Percentiles rank a stretch among this genome's conserved stretches.
phyloP scores from a whole-genome alignment of 2,329 filamentous ascomycete species.

The Talaromyces sp. region DNA sequence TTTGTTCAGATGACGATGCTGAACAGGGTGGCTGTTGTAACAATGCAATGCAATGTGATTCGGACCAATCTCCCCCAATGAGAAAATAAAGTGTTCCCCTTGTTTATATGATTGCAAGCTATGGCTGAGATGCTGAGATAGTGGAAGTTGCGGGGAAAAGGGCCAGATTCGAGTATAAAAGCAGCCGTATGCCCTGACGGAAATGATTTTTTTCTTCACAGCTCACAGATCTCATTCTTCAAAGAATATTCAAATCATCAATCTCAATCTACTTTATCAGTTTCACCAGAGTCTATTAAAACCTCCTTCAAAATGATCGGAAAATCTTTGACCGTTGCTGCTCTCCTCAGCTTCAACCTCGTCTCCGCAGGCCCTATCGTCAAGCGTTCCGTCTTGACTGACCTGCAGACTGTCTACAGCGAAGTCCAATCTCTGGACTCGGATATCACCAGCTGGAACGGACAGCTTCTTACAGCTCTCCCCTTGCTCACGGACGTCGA shows the following conservation, averaged over 20 bases:
- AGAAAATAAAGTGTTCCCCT: not conserved
- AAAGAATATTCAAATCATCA: not conserved
- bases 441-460: slow-evolving; percentile 13
- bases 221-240: not conserved
- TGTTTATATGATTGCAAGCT: not conserved
- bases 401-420: slow-evolving; percentile 11
- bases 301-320: slow-evolving; percentile 6
- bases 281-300: not conserved
- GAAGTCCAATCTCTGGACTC: not conserved
- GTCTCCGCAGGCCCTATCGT: slow-evolving; percentile 14
- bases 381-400: slow-evolving; percentile 18
- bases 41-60: slow-evolving; percentile 11
- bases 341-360: slow-evolving; percentile 14
- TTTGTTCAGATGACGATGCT: not conserved
- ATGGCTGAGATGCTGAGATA: not conserved
- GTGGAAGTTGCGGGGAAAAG: not conserved
- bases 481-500: slow-evolving; percentile 13
- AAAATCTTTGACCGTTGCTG: not conserved
- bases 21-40: not conserved
- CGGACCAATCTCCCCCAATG: not conserved
- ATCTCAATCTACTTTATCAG: not conserved
- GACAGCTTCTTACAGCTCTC: slow-evolving; percentile 6
- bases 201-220: not conserved
- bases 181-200: not conserved
- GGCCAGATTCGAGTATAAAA: slow-evolving; percentile 12